These are phyloP conservation scores for Byssothecium circinans DNA, from an alignment of 2,329 filamentous ascomycete species.

Conservation along the genomic window DNA sequence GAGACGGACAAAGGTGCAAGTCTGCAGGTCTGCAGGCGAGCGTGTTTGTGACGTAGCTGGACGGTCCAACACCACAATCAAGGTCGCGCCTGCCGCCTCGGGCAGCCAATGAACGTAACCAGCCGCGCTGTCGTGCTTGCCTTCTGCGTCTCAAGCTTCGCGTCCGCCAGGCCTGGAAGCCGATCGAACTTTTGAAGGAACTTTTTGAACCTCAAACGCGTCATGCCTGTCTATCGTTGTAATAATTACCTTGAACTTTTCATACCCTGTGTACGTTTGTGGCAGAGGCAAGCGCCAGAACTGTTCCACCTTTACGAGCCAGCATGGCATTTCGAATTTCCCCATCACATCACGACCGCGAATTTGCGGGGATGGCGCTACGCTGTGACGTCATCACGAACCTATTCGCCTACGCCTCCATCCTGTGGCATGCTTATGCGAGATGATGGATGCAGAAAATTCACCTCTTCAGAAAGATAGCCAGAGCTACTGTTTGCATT, in stretches of 20 bases:
- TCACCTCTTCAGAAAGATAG: no score
- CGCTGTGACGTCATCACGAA: slow-evolving; percentile 15
- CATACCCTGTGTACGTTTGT: no score
- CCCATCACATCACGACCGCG: slow-evolving; percentile 21
- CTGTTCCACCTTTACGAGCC: neutral
- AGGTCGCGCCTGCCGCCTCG: slow-evolving; percentile 16
- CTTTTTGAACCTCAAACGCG: no score
- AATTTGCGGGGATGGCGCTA: slow-evolving; percentile 22
- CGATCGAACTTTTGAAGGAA: no score
- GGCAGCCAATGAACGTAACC: slow-evolving; percentile 23
- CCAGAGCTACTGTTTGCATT: no score
- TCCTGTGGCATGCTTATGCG: no score
- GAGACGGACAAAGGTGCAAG: slow-evolving; percentile 22
- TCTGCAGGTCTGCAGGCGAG: slow-evolving; percentile 25
- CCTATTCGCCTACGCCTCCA: neutral
- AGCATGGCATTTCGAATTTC: slow-evolving; percentile 31
- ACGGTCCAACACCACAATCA: slow-evolving; percentile 16
- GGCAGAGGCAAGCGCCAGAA: no score
- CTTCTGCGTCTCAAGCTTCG: neutral
- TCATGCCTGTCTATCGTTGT: no score
- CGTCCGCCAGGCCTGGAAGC: neutral
- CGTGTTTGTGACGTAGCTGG: slow-evolving; percentile 32
- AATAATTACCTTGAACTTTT: no score
- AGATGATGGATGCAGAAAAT: no score
- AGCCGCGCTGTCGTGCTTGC: neutral